Base-by-base conservation (phyloP, 139 green algal genomes). In the Chlamydomonas asymmetrica region DNA sequence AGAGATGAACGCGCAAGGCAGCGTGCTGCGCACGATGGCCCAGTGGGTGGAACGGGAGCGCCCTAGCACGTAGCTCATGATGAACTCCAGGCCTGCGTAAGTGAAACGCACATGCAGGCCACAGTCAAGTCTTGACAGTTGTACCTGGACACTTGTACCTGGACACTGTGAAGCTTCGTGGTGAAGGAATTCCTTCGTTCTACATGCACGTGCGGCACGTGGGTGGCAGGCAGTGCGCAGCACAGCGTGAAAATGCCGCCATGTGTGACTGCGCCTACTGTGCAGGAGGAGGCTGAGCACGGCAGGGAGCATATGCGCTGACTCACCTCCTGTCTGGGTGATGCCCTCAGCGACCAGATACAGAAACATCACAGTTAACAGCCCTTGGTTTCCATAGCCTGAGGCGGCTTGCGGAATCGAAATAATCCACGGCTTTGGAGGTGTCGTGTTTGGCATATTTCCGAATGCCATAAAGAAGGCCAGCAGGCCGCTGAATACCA, bases 1-100 rank as follows among this genome's bases (percentile, higher is more conserved):
- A 35, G 76, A 89, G 9, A 85, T 40, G n/a, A 83, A 23, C 71
- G 80, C 76, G 54, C 84, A 63, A 13, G 87, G 87, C 0, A 88
- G 39, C 74, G 82, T 80, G 60, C 18, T 18, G 34, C 60, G 70
- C 2, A 68, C 70, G 3, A 76, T 56, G 2, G 70, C 70, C 70
- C 70, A 76, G 31, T 76, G 70, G 31, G 67, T 57, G 27, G 70
- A 76, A 40, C 70, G 70, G 9, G 70, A 76, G 56, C 70, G 70
- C 9, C 70, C 70, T 3, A 76, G 40, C 2, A 76, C 56, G 56
- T 76, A 61, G 31, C 67, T 76, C 70, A 76, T 76, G 29, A 76
- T 61, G 1, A 68, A 57, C 29, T 76, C 70, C 13, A 76, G 70
- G 40, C 70, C 69, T 75, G 39, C n/a, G n/a, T 6, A 35, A n/a